Conservation (phyloP, 2,329 filamentous ascomycete species). For the Aspergillus fijiensis region DNA sequence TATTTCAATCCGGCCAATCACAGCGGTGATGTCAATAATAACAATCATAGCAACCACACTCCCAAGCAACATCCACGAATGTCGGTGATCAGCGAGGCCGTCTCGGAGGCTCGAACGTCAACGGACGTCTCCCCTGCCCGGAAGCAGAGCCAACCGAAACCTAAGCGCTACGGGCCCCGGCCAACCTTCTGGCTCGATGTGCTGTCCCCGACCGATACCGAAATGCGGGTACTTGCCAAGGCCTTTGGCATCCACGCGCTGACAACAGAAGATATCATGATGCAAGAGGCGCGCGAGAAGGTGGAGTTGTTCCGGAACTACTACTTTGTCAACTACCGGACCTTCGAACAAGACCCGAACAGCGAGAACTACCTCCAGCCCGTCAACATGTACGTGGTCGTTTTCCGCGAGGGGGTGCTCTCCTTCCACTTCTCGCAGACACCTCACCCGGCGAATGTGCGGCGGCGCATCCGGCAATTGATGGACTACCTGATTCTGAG, state of each 20-base stretch:
- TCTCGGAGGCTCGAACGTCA: constrained; percentile 30
- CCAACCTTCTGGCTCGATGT: constrained; percentile 98
- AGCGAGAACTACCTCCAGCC: constrained; percentile 91
- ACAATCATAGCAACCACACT: constrained; percentile 21
- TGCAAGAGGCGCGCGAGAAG: constrained; percentile 96
- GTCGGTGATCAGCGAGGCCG: constrained; percentile 37
- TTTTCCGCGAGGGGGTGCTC: constrained; percentile 92
- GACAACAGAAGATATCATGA: constrained; percentile 93
- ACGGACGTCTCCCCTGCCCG: constrained; percentile 25
- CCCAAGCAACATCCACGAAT: constrained; percentile 29
- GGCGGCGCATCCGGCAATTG: constrained; percentile 86
- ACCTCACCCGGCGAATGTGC: constrained; percentile 93
- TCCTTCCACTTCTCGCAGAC: constrained; percentile 98
- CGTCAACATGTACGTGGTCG: constrained; percentile 95
- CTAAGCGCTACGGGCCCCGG: constrained; percentile 69
- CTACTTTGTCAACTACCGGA: constrained; percentile 98
- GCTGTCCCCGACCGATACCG: constrained; percentile 82
- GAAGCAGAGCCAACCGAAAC: constrained; percentile 23
- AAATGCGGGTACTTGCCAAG: constrained; percentile 92
- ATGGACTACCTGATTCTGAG: constrained; percentile 91
- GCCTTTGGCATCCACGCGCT: constrained; percentile 94
- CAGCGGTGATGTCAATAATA: constrained; percentile 4
- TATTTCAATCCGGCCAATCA: neutral
- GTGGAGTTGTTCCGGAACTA: constrained; percentile 97
- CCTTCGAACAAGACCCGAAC: constrained; percentile 90